These are phyloP conservation scores for Coemansia sp. DNA, from an alignment of 192 early-diverging fungal genomes.

Conservation along the genomic window DNA sequence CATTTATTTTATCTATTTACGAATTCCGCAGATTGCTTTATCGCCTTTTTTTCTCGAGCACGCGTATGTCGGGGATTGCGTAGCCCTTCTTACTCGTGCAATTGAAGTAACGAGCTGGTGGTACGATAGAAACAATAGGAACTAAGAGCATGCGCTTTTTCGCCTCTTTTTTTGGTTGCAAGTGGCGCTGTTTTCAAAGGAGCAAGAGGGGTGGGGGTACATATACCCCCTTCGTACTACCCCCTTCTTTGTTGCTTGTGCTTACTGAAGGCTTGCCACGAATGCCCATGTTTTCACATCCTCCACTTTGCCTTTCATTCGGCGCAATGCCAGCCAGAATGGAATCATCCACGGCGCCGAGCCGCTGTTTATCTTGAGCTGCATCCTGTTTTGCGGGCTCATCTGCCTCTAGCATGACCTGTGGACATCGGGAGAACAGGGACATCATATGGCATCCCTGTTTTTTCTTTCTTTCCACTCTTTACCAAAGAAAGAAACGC, in stretches of 20 bases:
- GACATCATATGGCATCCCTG: constrained; percentile 7
- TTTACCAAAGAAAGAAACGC: not conserved
- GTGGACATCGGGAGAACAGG: not conserved
- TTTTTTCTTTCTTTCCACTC: not conserved
- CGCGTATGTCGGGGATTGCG: not conserved
- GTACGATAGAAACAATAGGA: not conserved
- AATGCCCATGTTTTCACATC: not conserved
- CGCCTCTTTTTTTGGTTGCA: not conserved
- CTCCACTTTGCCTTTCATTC: not conserved
- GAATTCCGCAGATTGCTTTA: not conserved
- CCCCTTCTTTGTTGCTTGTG: not conserved
- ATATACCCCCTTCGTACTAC: not conserved
- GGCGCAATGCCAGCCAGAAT: not conserved
- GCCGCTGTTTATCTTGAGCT: not conserved
- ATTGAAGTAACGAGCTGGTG: constrained; percentile 1
- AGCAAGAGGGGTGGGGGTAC: not conserved
- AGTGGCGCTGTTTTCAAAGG: not conserved
- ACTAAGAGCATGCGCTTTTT: not conserved
- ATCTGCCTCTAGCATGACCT: constrained; percentile 9
- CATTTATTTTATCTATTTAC: not conserved
- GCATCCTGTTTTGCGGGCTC: constrained; percentile 6
- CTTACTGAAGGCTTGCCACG: not conserved
- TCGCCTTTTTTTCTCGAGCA: not conserved
- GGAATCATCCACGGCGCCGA: not conserved
- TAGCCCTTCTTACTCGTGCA: not conserved